Conservation (phyloP, 805 yeast genomes). For the Lachancea kluyveri region DNA sequence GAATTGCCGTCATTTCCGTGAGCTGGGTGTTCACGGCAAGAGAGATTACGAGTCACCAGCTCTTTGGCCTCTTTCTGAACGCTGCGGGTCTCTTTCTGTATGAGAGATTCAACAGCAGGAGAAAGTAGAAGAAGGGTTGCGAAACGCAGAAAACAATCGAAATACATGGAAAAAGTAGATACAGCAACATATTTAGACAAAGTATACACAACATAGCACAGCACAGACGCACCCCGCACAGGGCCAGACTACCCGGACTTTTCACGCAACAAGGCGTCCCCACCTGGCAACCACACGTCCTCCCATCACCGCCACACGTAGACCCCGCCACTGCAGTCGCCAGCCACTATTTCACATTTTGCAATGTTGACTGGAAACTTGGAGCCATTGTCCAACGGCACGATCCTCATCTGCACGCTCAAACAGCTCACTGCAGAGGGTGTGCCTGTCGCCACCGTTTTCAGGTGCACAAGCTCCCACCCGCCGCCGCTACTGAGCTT, state of each 20-base stretch:
- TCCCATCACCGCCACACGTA: constrained; percentile 40
- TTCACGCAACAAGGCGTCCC: too few species aligned
- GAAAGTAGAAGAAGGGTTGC: too few species aligned
- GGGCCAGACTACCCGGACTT: too few species aligned
- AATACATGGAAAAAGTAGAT: too few species aligned
- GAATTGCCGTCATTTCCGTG: constrained; percentile 75
- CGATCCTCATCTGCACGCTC: constrained; percentile 8
- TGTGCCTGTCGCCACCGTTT: constrained; percentile 19
- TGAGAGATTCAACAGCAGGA: constrained; percentile 43
- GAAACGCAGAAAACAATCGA: constrained; percentile 3
- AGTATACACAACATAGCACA: too few species aligned
- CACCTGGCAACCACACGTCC: too few species aligned
- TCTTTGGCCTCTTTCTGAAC: constrained; percentile 45
- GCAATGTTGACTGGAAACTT: constrained; percentile 22
- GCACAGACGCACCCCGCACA: too few species aligned
- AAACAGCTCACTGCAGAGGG: constrained; percentile 13
- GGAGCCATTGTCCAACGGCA: constrained; percentile 7
- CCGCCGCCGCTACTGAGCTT: constrained; percentile 12
- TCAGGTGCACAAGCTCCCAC: constrained; percentile 23
- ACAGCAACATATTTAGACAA: too few species aligned
- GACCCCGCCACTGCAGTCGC: constrained; percentile 49
- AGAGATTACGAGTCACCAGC: constrained; percentile 39
- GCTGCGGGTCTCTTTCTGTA: constrained; percentile 54
- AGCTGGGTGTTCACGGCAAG: constrained; percentile 64
- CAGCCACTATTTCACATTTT: constrained; percentile 41